A percentile compares a stretch with the other conserved stretches of the same genome.
These are phyloP conservation scores for Coemansia sp. DNA, from an alignment of 192 early-diverging fungal species.

Conservation along the genomic window DNA sequence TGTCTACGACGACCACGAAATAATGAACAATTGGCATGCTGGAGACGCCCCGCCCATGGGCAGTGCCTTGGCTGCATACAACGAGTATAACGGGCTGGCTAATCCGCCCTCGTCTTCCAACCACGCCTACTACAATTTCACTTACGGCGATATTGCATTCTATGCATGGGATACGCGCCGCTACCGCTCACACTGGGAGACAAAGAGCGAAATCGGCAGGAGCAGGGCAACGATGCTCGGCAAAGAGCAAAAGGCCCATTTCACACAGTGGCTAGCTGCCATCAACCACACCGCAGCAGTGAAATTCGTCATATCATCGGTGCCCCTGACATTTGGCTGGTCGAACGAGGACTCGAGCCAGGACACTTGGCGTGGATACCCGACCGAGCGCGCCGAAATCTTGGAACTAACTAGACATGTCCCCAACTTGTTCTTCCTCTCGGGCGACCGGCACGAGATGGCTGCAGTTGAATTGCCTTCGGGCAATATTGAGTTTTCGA, in stretches of 20 bases:
- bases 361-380: slow-evolving; percentile 56
- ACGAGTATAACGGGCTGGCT: slow-evolving; percentile 50
- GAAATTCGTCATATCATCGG: slow-evolving; percentile 53
- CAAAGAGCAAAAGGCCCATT: slow-evolving; percentile 42
- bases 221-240: slow-evolving; percentile 43
- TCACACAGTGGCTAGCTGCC: slow-evolving; percentile 43
- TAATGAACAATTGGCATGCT: slow-evolving; percentile 55
- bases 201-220: neutral
- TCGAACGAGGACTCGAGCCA: slow-evolving; percentile 38
- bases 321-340: slow-evolving; percentile 51
- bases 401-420: slow-evolving; percentile 33
- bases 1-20: slow-evolving; percentile 58
- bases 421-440: slow-evolving; percentile 47
- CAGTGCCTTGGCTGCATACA: slow-evolving; percentile 45
- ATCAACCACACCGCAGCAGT: slow-evolving; percentile 53
- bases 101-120: slow-evolving; percentile 22
- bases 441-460: slow-evolving; percentile 58
- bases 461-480: slow-evolving; percentile 43
- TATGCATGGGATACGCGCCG: slow-evolving; percentile 56
- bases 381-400: slow-evolving; percentile 49
- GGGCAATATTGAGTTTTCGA: slow-evolving; percentile 53
- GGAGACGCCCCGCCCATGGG: slow-evolving; percentile 36
- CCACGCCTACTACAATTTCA: slow-evolving; percentile 51
- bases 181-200: slow-evolving; percentile 52
- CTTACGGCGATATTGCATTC: slow-evolving; percentile 46